phyloP scores from a whole-genome alignment of 148 eudicot genomes.

The Camellia lanceoleosa region DNA sequence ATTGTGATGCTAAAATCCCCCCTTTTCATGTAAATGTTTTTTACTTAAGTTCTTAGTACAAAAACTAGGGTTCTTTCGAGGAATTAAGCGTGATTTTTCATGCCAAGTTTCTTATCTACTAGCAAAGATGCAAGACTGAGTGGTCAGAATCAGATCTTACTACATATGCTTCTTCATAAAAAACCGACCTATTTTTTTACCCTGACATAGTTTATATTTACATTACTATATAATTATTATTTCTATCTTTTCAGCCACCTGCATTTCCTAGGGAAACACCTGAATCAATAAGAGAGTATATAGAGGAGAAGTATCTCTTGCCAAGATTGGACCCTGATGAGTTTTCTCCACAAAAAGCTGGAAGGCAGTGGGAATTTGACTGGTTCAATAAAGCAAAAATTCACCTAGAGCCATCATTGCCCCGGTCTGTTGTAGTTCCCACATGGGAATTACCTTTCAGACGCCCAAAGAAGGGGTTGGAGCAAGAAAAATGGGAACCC shows the following conservation, averaged over 20 bases:
- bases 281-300: slow-evolving; percentile 61
- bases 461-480: slow-evolving; percentile 40
- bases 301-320: slow-evolving; percentile 73
- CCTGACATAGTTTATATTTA: background rate
- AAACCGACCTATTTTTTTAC: background rate
- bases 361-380: slow-evolving; percentile 93
- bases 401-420: slow-evolving; percentile 70
- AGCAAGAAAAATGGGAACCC: slow-evolving; percentile 71
- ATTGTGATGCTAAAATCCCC: background rate
- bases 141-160: background rate
- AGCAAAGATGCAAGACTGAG: slow-evolving; percentile 2
- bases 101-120: background rate
- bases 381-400: slow-evolving; percentile 84
- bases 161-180: background rate
- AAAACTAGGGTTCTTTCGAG: background rate
- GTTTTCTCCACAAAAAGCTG: slow-evolving; percentile 79
- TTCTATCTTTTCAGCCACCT: slow-evolving; percentile 61
- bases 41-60: background rate
- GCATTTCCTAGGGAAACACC: slow-evolving; percentile 85
- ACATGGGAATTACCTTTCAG: slow-evolving; percentile 91
- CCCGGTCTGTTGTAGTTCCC: slow-evolving; percentile 74
- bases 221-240: background rate
- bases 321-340: slow-evolving; percentile 85
- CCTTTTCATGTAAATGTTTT: background rate
- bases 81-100: background rate